Evolutionary conservation across 257 asterid species (phyloP).

Genomic region (Coffea canephora): DNA sequence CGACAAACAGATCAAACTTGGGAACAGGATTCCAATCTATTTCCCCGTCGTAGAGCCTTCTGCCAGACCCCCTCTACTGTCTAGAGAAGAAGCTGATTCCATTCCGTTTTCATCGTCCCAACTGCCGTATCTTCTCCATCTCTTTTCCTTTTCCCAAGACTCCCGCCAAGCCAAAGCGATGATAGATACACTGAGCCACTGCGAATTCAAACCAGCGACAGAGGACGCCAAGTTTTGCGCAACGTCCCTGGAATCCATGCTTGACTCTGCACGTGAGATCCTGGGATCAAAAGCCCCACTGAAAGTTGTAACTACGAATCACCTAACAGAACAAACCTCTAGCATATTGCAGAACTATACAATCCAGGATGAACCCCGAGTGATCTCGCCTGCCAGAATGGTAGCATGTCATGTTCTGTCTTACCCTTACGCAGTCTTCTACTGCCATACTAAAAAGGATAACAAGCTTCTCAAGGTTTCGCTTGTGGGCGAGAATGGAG

Average conservation of each 20-base stretch:
- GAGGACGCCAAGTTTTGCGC: slow-evolving; percentile 83
- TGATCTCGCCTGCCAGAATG: slow-evolving; percentile 31
- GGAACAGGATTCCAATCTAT: slow-evolving; percentile 48
- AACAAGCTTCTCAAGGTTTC: slow-evolving; percentile 48
- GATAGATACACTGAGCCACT: slow-evolving; percentile 57
- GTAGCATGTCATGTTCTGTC: slow-evolving; percentile 74
- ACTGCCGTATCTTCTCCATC: slow-evolving; percentile 40
- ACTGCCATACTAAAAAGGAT: slow-evolving; percentile 68
- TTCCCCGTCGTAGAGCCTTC: slow-evolving; percentile 52
- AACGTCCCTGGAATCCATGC: slow-evolving; percentile 66
- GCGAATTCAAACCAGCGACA: slow-evolving; percentile 51
- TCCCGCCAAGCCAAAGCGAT: slow-evolving; percentile 71
- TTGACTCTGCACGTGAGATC: slow-evolving; percentile 39
- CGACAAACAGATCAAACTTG: slow-evolving; percentile 40
- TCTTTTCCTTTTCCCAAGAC: slow-evolving; percentile 42
- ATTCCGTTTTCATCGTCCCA: slow-evolving; percentile 62
- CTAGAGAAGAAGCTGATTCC: slow-evolving; percentile 56
- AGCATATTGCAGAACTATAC: slow-evolving; percentile 59
- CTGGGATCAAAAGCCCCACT: slow-evolving; percentile 35
- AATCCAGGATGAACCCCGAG: slow-evolving; percentile 32
- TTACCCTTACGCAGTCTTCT: slow-evolving; percentile 80
- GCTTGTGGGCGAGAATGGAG: slow-evolving; percentile 64
- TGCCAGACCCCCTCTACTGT: slow-evolving; percentile 55
- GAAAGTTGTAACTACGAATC: slow-evolving; percentile 45
- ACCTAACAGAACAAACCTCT: slow-evolving; percentile 25